A percentile compares a stretch with the other conserved stretches of the same genome.
phyloP scores from a whole-genome alignment of 2,329 filamentous ascomycete species.

The Cercospora citrullina region DNA sequence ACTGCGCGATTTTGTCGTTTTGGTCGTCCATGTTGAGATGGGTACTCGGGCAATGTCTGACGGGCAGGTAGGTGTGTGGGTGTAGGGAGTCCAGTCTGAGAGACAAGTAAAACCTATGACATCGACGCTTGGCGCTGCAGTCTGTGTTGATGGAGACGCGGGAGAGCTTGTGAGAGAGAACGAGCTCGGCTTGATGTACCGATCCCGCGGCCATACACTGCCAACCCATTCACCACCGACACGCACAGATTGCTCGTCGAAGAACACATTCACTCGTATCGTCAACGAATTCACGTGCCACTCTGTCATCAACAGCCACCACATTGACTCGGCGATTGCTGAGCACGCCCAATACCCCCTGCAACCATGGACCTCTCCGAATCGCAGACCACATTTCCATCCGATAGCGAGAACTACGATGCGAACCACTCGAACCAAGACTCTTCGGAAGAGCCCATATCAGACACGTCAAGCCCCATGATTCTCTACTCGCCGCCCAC shows the following conservation, averaged over 20 bases:
- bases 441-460: conserved; percentile 59
- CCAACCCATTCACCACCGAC: conserved; percentile 5
- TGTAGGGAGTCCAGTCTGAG: too few relatives aligned
- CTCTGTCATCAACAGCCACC: background rate
- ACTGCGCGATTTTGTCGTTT: conserved; percentile 40
- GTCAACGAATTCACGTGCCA: background rate
- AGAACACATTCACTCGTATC: background rate
- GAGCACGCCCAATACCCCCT: conserved; percentile 42
- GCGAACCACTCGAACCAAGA: conserved; percentile 52
- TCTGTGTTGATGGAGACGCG: background rate
- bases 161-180: background rate
- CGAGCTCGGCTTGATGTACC: background rate
- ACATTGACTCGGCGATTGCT: background rate
- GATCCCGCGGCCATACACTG: conserved; percentile 3
- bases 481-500: conserved; percentile 89
- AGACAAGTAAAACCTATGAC: too few relatives aligned
- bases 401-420: conserved; percentile 81
- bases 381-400: conserved; percentile 74
- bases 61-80: too few relatives aligned
- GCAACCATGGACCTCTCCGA: conserved; percentile 55
- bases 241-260: background rate
- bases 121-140: background rate
- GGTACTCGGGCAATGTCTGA: too few relatives aligned
- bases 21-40: too few relatives aligned
- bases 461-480: conserved; percentile 65